Conservation (phyloP, 176 grass and related monocot species). For the Ensete ventricosum region DNA sequence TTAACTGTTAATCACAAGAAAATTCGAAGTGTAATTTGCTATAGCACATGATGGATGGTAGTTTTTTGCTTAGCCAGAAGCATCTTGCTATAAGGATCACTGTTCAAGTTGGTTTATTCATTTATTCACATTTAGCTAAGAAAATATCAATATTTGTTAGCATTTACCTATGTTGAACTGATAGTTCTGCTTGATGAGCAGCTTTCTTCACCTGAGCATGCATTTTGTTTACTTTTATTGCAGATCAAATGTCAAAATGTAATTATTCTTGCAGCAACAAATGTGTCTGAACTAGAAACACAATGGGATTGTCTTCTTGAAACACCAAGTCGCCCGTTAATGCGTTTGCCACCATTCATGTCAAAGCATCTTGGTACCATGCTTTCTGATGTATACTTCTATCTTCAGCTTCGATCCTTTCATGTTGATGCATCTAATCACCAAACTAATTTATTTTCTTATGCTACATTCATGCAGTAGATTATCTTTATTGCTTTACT, state of each 20-base stretch:
- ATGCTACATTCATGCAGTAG: neutral
- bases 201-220: neutral
- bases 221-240: neutral
- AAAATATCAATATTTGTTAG: neutral
- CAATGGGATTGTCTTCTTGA: slow-evolving; percentile 78
- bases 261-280: slow-evolving; percentile 67
- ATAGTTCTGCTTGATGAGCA: neutral
- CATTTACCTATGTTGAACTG: neutral
- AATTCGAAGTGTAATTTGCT: no score
- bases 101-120: no score
- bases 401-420: neutral
- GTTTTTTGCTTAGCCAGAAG: no score
- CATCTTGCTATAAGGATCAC: no score
- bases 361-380: slow-evolving; percentile 60
- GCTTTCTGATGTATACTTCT: slow-evolving; percentile 56
- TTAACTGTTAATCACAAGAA: no score
- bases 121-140: neutral
- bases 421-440: slow-evolving; percentile 4
- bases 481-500: neutral
- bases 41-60: no score
- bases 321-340: slow-evolving; percentile 40
- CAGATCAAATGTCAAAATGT: slow-evolving; percentile 98
- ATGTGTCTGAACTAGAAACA: slow-evolving; percentile 56
- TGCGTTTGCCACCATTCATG: slow-evolving; percentile 39
- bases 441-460: slow-evolving; percentile 51